phyloP scores from a whole-genome alignment of 1,284 basidiomycete genomes.

The Wolfiporia cocos region DNA sequence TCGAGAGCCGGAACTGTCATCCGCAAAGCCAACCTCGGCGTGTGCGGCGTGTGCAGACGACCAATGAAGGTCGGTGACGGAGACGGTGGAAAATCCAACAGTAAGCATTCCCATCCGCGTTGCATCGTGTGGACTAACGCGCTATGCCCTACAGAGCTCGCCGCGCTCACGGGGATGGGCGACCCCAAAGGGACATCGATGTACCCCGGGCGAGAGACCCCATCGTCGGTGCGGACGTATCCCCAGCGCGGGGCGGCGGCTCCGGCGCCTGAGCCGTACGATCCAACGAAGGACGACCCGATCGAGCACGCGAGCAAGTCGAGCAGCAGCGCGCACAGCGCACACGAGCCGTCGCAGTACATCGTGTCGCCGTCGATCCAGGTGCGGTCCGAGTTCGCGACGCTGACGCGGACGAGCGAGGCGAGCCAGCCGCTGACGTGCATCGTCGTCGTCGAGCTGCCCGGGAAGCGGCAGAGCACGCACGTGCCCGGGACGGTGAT shows the following conservation, averaged over 20 bases:
- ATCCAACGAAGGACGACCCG: constrained; percentile 77
- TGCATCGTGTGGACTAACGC: not conserved
- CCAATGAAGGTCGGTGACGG: constrained; percentile 92
- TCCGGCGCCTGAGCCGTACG: constrained; percentile 42
- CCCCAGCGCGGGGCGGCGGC: constrained; percentile 27
- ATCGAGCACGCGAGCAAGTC: constrained; percentile 51
- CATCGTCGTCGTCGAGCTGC: constrained; percentile 86
- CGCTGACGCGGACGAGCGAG: constrained; percentile 70
- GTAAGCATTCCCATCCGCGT: constrained; percentile 42
- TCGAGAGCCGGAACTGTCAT: constrained; percentile 43
- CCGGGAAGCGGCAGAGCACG: constrained; percentile 54
- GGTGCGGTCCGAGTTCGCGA: constrained; percentile 83
- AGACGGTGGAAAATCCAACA: constrained; percentile 78
- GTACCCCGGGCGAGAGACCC: constrained; percentile 65
- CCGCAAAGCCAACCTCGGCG: constrained; percentile 78
- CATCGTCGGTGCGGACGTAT: constrained; percentile 29
- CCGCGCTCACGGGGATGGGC: constrained; percentile 84
- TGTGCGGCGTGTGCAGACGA: constrained; percentile 93
- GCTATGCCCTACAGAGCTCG: constrained; percentile 57
- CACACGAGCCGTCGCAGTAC: constrained; percentile 50
- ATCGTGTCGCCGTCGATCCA: constrained; percentile 86
- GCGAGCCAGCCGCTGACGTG: constrained; percentile 79
- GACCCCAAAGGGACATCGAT: constrained; percentile 45
- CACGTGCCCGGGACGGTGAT: constrained; percentile 57
- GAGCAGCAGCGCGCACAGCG: constrained; percentile 34